A percentile compares a stretch with the other conserved stretches of the same genome.
These are phyloP conservation scores for Fusarium liriodendri DNA, from an alignment of 2,329 filamentous ascomycete genomes.

Conservation along the genomic window DNA sequence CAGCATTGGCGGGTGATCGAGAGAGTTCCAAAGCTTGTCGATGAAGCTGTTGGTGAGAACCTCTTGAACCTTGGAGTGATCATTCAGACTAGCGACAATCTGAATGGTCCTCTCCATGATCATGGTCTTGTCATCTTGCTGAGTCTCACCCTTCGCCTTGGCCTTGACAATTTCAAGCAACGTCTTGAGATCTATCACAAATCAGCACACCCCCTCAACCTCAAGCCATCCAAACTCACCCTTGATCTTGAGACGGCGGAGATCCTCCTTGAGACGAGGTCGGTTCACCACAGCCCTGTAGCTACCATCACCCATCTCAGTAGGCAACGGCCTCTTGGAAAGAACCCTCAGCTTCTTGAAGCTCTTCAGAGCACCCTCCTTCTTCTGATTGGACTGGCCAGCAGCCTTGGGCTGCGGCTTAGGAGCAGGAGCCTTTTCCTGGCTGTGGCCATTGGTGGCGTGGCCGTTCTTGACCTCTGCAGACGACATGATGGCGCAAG, in stretches of 20 bases:
- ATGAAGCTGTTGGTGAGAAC: slow-evolving; percentile 76
- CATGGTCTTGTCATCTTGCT: slow-evolving; percentile 81
- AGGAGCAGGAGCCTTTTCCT: slow-evolving; percentile 20
- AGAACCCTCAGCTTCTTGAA: slow-evolving; percentile 54
- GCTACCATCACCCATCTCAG: slow-evolving; percentile 71
- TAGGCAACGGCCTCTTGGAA: slow-evolving; percentile 71
- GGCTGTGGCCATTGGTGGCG: slow-evolving; percentile 37
- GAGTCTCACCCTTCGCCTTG: slow-evolving; percentile 71
- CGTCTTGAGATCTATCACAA: slow-evolving; percentile 68
- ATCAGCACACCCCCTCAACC: slow-evolving; percentile 11
- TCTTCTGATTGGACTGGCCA: slow-evolving; percentile 29
- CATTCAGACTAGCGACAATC: slow-evolving; percentile 73
- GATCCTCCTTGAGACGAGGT: slow-evolving; percentile 46
- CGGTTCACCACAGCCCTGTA: slow-evolving; percentile 62
- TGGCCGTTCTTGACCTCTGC: slow-evolving; percentile 40
- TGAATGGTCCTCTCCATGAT: slow-evolving; percentile 80
- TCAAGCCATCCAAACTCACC: slow-evolving; percentile 10
- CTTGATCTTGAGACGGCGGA: slow-evolving; percentile 34
- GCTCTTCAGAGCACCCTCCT: slow-evolving; percentile 40
- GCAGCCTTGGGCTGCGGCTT: slow-evolving; percentile 2
- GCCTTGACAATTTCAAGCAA: slow-evolving; percentile 69
- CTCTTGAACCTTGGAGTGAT: slow-evolving; percentile 69
- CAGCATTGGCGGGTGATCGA: slow-evolving; percentile 78
- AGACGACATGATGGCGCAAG: slow-evolving; percentile 36
- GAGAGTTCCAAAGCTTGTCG: slow-evolving; percentile 74